A percentile compares a stretch with the other conserved stretches of the same genome.
Evolutionary conservation across 208 protist species (phyloP).

Genomic region (Trichomonas tenax): DNA sequence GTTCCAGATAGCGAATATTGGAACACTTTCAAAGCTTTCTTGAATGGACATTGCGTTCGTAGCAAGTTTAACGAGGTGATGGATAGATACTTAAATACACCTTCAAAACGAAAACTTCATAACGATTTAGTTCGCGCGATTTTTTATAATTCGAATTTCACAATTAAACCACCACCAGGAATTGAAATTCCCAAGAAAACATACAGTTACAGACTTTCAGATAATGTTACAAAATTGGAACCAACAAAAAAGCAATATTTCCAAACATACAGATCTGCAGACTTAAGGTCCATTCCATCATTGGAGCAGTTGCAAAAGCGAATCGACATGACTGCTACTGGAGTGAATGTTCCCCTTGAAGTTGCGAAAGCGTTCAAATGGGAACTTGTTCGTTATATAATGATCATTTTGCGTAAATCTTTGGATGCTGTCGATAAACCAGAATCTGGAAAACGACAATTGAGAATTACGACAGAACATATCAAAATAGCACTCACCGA

Average conservation of each 20-base stretch:
- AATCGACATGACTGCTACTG: background rate
- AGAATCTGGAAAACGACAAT: background rate
- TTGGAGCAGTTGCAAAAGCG: background rate
- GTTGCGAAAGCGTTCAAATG: background rate
- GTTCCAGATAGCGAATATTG: background rate
- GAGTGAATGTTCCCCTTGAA: background rate
- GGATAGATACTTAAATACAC: background rate
- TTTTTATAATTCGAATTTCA: background rate
- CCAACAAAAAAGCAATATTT: background rate
- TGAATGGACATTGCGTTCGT: background rate
- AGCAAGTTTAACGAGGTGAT: background rate
- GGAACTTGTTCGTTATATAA: background rate
- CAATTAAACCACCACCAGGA: background rate
- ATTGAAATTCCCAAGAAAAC: background rate
- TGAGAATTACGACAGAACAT: background rate
- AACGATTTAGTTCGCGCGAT: conserved; percentile 8
- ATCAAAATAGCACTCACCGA: background rate
- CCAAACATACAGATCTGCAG: background rate
- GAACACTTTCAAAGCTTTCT: background rate
- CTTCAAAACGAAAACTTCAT: background rate
- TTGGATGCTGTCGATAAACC: background rate
- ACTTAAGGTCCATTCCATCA: background rate
- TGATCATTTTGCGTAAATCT: background rate
- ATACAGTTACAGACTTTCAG: background rate
- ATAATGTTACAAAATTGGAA: background rate